A percentile compares a stretch with the other conserved stretches of the same genome.
Evolutionary conservation across 345 rosid genomes (phyloP).

Genomic region (Dovyalis caffra): DNA sequence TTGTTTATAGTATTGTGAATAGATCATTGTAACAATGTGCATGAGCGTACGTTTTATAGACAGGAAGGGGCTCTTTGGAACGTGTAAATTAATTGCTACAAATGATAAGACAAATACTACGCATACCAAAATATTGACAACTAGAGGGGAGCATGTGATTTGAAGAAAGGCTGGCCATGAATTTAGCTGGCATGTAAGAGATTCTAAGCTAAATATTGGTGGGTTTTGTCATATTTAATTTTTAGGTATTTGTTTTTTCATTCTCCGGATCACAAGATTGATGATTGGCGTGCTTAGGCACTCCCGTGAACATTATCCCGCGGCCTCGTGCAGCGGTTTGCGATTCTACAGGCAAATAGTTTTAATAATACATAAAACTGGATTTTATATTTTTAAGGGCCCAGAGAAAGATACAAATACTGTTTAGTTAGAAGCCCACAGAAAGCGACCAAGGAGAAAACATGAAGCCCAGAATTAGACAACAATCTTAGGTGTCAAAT

Average conservation of each 20-base stretch:
- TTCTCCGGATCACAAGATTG: background rate
- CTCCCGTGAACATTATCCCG: conserved; percentile 3
- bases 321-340: background rate
- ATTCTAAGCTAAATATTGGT: background rate
- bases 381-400: background rate
- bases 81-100: background rate
- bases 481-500: no score
- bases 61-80: background rate
- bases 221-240: background rate
- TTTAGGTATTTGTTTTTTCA: background rate
- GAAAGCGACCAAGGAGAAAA: no score
- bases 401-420: no score
- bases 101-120: no score
- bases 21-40: background rate
- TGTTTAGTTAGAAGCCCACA: no score
- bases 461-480: no score
- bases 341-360: background rate
- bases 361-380: background rate
- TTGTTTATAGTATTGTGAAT: no score
- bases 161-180: background rate
- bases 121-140: background rate
- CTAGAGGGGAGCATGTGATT: background rate
- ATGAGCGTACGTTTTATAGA: conserved; percentile 4
- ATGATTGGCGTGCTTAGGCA: background rate
- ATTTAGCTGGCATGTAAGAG: background rate